Evolutionary conservation across 2,329 filamentous ascomycete genomes (phyloP), one percentile per base, ranked within the genome.

Genomic region (Cordyceps farinosa): DNA sequence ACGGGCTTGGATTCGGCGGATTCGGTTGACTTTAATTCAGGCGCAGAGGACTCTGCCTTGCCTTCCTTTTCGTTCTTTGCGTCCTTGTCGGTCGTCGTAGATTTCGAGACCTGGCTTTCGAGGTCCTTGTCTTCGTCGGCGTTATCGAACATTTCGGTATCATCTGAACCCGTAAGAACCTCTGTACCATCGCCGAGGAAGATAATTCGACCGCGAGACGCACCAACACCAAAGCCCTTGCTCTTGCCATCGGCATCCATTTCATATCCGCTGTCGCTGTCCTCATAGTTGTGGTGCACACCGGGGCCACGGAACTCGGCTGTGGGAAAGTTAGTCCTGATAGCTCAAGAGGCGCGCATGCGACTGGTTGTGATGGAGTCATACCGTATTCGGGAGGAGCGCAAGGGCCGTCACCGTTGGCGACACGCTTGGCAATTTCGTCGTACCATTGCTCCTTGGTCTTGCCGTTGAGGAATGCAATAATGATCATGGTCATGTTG

Each of bases 311-410:
- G 89, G 81, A 93, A 92, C 79, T 94, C 90, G 79, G 91, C 91
- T 94, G 80, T 64, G 65, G 66, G 62, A 63, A 57, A 52, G 70
- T 58, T 64, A 44, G 62, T 50, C 69, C 71, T 68, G 53, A 11
- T 30, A 36, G 48, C 29, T 61, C 27, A 56, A 44, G 70, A 61
- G 30, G 63, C 74, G 77, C 78, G 79, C 76, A 67, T 75, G 75
- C 80, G 80, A 87, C 15, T 22, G 32, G 59, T 22, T 36, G 17
- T 34, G 48, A 10, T 22, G 11, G 22, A 63, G 15, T 3, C 92
- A 89, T 94, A 93, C 95, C 95, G 83, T 98, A 99, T 88, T 99
- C 95, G 74, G 94, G 95, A 79, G 95, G 95, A 77, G 95, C 95
- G 82, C 94, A 98, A 76, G 95, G 95, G 72, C 95, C 95, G 79